phyloP scores from a whole-genome alignment of 176 grass and related monocot genomes.

The Aegilops umbellulata region DNA sequence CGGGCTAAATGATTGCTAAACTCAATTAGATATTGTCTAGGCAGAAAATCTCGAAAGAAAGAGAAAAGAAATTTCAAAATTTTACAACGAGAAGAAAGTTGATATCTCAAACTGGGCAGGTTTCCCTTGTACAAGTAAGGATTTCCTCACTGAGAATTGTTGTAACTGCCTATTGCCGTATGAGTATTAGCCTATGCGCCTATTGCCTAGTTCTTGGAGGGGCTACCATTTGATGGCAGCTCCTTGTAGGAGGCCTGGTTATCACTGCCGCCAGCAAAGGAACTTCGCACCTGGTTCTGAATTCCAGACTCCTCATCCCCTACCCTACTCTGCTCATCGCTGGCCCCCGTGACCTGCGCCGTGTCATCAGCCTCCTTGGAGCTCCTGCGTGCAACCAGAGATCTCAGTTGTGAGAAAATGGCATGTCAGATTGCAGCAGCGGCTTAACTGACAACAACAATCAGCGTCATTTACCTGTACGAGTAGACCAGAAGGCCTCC shows the following conservation, averaged over 20 bases:
- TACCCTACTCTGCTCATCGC: slow-evolving; percentile 6
- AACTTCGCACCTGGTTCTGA: not conserved
- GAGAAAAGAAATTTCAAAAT: not conserved
- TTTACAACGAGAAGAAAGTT: not conserved
- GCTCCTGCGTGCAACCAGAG: slow-evolving; percentile 17
- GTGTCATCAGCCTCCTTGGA: slow-evolving; percentile 34
- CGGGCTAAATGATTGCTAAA: not conserved
- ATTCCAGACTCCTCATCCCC: slow-evolving; percentile 31
- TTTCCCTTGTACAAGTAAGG: not conserved
- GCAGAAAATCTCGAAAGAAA: not conserved
- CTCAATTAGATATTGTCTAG: not conserved
- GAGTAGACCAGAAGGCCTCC: slow-evolving; percentile 59
- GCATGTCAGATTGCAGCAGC: not conserved
- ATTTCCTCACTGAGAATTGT: not conserved
- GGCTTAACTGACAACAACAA: not conserved
- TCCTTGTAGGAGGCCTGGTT: not conserved
- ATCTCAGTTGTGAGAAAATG: not conserved
- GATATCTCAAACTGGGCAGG: not conserved
- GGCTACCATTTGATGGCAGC: not conserved
- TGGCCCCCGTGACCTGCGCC: slow-evolving; percentile 33
- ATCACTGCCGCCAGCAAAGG: not conserved
- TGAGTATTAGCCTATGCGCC: not conserved
- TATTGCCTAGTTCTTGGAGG: not conserved
- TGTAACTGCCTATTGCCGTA: not conserved
- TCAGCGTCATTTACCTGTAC: not conserved